These are phyloP conservation scores for Trypanosoma cruzi DNA, from an alignment of 208 protist genomes.

Conservation along the genomic window DNA sequence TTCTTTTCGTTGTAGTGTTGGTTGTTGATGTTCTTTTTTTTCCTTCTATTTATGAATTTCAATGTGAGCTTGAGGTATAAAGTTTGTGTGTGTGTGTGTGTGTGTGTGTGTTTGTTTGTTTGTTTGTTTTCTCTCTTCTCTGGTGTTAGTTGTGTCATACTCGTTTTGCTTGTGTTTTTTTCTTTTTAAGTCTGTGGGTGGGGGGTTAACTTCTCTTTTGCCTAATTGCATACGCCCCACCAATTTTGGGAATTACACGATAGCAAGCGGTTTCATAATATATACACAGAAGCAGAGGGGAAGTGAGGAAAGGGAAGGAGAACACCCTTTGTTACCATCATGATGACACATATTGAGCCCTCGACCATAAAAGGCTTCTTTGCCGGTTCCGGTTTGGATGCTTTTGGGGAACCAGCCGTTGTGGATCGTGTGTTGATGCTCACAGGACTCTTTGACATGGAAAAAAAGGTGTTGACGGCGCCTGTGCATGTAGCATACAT, in stretches of 20 bases:
- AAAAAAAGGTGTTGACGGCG: conserved; percentile 9
- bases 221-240: too few species aligned
- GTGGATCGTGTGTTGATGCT: conserved; percentile 70
- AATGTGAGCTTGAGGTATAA: too few species aligned
- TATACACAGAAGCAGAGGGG: too few species aligned
- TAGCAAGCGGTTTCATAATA: too few species aligned
- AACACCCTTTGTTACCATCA: neutral
- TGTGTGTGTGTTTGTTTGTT: too few species aligned
- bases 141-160: neutral
- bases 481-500: conserved; percentile 75
- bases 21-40: conserved; percentile 17
- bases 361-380: conserved; percentile 61
- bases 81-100: too few species aligned
- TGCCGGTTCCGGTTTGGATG: conserved; percentile 56
- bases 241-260: too few species aligned
- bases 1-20: conserved; percentile 14
- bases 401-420: conserved; percentile 44
- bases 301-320: conserved; percentile 16
- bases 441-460: conserved; percentile 30
- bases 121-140: neutral
- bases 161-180: too few species aligned
- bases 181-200: too few species aligned
- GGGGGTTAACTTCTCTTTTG: too few species aligned
- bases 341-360: conserved; percentile 23
- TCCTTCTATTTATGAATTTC: too few species aligned